A percentile compares a stretch with the other conserved stretches of the same genome.
phyloP scores from a whole-genome alignment of 352 stramenopile genomes.

The Phytophthora nicotianae region DNA sequence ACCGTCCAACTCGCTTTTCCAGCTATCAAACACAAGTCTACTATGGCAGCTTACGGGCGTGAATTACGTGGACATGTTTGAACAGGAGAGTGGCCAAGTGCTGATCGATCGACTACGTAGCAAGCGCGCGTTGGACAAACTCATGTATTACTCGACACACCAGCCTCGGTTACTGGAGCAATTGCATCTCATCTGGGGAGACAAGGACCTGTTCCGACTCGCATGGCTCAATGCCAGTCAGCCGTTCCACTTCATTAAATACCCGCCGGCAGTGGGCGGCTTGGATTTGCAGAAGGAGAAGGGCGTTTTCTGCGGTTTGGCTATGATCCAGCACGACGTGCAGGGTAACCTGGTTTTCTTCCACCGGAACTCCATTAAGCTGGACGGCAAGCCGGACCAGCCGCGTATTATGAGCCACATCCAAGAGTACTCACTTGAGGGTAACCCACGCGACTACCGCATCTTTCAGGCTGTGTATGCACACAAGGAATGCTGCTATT shows the following conservation, averaged over 20 bases:
- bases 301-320: conserved; percentile 80
- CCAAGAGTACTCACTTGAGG: conserved; percentile 77
- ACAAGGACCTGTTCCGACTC: conserved; percentile 88
- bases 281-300: conserved; percentile 69
- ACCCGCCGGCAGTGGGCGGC: conserved; percentile 75
- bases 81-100: conserved; percentile 88
- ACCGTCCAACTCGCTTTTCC: conserved; percentile 80
- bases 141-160: conserved; percentile 88
- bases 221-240: conserved; percentile 81
- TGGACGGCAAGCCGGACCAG: conserved; percentile 71
- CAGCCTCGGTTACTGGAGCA: conserved; percentile 70
- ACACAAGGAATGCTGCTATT: conserved; percentile 88
- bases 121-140: conserved; percentile 78
- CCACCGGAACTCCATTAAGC: conserved; percentile 87
- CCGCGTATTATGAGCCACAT: conserved; percentile 83
- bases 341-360: conserved; percentile 87
- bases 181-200: conserved; percentile 84
- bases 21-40: conserved; percentile 73
- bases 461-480: conserved; percentile 85
- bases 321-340: conserved; percentile 89
- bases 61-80: conserved; percentile 79
- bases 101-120: conserved; percentile 82
- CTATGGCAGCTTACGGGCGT: conserved; percentile 82
- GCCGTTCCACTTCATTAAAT: conserved; percentile 81
- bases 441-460: conserved; percentile 73